Evolutionary conservation across 148 eudicot species (phyloP), one percentile per base, ranked within the genome.

Genomic region (Rheum nobile): DNA sequence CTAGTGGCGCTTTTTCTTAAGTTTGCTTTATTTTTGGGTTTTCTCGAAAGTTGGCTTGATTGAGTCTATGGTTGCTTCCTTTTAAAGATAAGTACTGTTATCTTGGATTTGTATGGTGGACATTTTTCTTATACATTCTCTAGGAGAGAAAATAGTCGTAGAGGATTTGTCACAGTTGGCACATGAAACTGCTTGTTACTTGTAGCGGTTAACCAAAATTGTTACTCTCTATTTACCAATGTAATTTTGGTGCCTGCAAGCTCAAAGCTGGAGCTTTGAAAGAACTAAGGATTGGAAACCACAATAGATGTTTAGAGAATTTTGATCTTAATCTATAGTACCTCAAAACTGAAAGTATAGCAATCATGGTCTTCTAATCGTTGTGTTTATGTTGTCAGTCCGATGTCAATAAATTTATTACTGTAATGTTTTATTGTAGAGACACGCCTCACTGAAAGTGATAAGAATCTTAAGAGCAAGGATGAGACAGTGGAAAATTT

Each of bases 401-500:
- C 32, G 21, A 32, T 32, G 34, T 65, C 4, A 31, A 17, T 31
- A 31, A 14, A 21, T 17, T 32, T 34, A 3, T 65, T 65, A 41
- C 22, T 32, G n/a, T 12, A 31, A 13, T 61, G n/a, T 1, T 61
- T 61, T 61, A 34, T 42, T 38, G 24, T 28, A 93, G 98, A 90
- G 77, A 83, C 83, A 46, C 80, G 73, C 50, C 74, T 91, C 50
- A 86, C 78, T 43, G 87, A 85, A 67, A 86, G 88, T 76, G 79
- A 77, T 54, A 57, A 32, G 28, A 85, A 84, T 70, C 29, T 90
- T 34, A 88, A 83, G 77, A 76, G 54, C 26, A 93, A 88, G 86
- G 92, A 88, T 82, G 91, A 78, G 77, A 76, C 78, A 54, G 81
- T 93, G 41, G 75, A 82, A 13, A 79, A 85, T 42, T 83, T 86